A percentile compares a stretch with the other conserved stretches of the same genome.
Evolutionary conservation across 1,284 basidiomycete species (phyloP).

Genomic region (Leccinum angustisporum): DNA sequence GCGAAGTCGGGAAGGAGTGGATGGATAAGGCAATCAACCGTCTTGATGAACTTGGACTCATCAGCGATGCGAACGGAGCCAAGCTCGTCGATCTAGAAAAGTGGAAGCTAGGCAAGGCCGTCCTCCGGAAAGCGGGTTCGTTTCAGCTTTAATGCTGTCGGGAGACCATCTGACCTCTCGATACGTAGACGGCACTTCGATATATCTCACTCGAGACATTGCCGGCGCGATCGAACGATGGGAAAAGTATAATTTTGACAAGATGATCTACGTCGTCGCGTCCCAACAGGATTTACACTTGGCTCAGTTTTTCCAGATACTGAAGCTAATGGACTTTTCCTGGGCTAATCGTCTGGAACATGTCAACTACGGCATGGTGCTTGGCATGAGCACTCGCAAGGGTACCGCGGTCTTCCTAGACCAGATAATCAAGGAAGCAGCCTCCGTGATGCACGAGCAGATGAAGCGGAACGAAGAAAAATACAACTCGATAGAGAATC

Average conservation of each 20-base stretch:
- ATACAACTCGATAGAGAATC: slow-evolving; percentile 88
- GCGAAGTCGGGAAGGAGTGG: slow-evolving; percentile 78
- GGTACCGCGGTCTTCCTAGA: slow-evolving; percentile 97
- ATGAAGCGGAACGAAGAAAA: slow-evolving; percentile 96
- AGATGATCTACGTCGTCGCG: slow-evolving; percentile 96
- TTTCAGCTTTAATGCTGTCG: neutral
- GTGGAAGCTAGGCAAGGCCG: slow-evolving; percentile 89
- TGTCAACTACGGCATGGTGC: slow-evolving; percentile 91
- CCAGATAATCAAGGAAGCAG: slow-evolving; percentile 91
- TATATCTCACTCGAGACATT: slow-evolving; percentile 98
- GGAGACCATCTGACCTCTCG: neutral
- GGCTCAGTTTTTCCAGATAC: slow-evolving; percentile 92
- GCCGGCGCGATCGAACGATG: slow-evolving; percentile 92
- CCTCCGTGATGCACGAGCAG: slow-evolving; percentile 92
- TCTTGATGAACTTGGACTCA: slow-evolving; percentile 58
- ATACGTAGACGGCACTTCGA: slow-evolving; percentile 85
- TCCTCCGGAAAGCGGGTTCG: slow-evolving; percentile 84
- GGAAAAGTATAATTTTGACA: slow-evolving; percentile 93
- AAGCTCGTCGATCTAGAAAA: slow-evolving; percentile 83
- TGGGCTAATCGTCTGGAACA: slow-evolving; percentile 86
- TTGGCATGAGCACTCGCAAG: slow-evolving; percentile 97
- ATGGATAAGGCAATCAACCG: slow-evolving; percentile 70
- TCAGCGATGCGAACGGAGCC: slow-evolving; percentile 69
- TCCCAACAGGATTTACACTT: slow-evolving; percentile 96
- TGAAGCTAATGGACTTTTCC: slow-evolving; percentile 87